These are phyloP conservation scores for Helianthus tuberosus DNA, from an alignment of 129 eudicot species.

Conservation along the genomic window DNA sequence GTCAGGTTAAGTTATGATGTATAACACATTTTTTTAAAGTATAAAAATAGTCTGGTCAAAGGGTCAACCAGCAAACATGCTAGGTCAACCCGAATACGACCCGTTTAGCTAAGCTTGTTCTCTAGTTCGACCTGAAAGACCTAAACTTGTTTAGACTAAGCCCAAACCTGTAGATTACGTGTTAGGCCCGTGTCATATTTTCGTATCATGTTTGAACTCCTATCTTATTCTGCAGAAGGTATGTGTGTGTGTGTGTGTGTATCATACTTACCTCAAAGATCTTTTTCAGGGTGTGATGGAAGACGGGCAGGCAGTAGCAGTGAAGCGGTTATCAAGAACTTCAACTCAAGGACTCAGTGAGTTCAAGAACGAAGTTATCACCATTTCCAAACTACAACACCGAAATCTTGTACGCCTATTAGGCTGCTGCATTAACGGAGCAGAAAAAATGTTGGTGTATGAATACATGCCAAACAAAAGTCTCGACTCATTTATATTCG, in stretches of 20 bases:
- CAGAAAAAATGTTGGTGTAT: conserved; percentile 54
- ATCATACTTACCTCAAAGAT: conserved; percentile 4
- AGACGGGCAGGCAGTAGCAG: conserved; percentile 51
- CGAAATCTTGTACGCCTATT: conserved; percentile 53
- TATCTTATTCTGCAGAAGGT: not conserved
- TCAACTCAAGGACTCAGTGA: conserved; percentile 61
- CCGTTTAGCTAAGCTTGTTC: no score
- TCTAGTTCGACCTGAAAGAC: no score
- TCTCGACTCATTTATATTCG: conserved; percentile 52
- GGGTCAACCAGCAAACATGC: no score
- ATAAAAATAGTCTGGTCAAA: no score
- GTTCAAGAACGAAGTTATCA: conserved; percentile 59
- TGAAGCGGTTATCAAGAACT: conserved; percentile 49
- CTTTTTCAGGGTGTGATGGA: conserved; percentile 37
- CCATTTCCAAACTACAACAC: conserved; percentile 60
- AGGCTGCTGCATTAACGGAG: conserved; percentile 53
- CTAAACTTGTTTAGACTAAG: no score
- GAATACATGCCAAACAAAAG: conserved; percentile 67
- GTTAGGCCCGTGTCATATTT: no score
- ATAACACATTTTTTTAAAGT: no score
- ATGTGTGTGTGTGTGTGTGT: not conserved
- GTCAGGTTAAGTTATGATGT: no score
- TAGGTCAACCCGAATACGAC: no score
- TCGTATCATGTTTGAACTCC: no score
- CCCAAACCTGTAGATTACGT: no score